Evolutionary conservation across 1,284 basidiomycete genomes (phyloP).

Genomic region (Cryptococcus sp.): DNA sequence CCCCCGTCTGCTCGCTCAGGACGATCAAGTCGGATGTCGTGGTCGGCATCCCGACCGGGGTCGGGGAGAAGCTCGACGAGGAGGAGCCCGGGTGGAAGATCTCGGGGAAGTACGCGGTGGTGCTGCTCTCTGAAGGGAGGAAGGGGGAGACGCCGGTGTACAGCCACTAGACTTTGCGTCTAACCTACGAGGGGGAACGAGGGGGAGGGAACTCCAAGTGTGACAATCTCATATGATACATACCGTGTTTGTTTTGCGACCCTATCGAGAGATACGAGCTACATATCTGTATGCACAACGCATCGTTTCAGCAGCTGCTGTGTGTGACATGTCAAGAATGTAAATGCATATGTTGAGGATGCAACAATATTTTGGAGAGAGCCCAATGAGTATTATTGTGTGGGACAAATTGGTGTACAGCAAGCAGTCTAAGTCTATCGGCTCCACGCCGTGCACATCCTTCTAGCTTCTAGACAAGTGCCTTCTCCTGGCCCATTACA

Average conservation of each 20-base stretch:
- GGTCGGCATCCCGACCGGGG: slow-evolving; percentile 61
- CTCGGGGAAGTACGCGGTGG: slow-evolving; percentile 88
- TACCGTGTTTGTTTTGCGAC: not conserved
- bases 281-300: not conserved
- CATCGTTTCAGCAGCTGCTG: not conserved
- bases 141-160: slow-evolving; percentile 54
- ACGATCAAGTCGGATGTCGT: slow-evolving; percentile 82
- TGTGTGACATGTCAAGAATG: not conserved
- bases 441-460: too few species aligned
- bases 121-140: slow-evolving; percentile 77
- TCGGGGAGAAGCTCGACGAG: slow-evolving; percentile 77
- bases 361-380: too few species aligned
- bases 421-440: too few species aligned
- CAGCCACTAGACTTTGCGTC: slow-evolving; percentile 6
- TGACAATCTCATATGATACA: not conserved
- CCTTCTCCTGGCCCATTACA: too few species aligned
- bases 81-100: slow-evolving; percentile 96
- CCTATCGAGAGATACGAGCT: too few species aligned
- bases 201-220: not conserved
- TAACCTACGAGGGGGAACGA: not conserved
- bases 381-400: too few species aligned
- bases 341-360: too few species aligned
- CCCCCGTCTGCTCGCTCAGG: slow-evolving; percentile 76
- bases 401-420: too few species aligned
- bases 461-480: too few species aligned